These are phyloP conservation scores for Saccharum officinarum DNA, from an alignment of 176 grass and related monocot species.

Conservation along the genomic window DNA sequence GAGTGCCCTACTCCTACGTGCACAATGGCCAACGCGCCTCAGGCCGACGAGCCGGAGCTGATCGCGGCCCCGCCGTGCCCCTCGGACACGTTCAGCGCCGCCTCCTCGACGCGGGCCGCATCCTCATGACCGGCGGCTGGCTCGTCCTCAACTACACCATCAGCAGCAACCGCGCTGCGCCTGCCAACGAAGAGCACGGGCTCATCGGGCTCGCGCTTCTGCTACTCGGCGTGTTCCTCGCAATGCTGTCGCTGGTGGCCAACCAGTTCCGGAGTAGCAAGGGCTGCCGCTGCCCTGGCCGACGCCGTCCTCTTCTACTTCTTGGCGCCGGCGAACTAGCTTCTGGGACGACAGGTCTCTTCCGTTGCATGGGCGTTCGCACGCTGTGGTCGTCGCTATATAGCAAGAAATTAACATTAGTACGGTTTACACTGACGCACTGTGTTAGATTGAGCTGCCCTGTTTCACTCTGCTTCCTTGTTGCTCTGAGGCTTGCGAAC, in stretches of 20 bases:
- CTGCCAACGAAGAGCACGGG: background rate
- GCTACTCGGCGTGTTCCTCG: background rate
- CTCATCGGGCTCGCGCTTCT: background rate
- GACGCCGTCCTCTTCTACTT: background rate
- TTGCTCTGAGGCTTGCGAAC: no score
- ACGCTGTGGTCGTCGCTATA: no score
- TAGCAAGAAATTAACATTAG: no score
- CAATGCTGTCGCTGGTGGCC: background rate
- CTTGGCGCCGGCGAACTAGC: slow-evolving; percentile 14
- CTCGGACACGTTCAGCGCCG: background rate
- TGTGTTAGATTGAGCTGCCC: no score
- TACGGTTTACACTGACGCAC: no score
- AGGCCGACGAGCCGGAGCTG: no score
- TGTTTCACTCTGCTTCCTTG: no score
- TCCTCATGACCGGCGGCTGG: background rate
- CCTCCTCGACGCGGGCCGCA: background rate
- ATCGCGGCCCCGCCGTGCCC: background rate
- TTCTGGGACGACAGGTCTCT: no score
- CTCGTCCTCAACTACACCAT: background rate
- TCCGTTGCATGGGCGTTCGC: no score
- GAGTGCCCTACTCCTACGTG: no score
- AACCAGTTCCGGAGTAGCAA: background rate
- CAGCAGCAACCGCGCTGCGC: background rate
- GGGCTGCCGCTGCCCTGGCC: background rate
- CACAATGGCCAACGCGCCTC: no score